phyloP scores from a whole-genome alignment of 495 filamentous ascomycete genomes.

The Lepraria neglecta region DNA sequence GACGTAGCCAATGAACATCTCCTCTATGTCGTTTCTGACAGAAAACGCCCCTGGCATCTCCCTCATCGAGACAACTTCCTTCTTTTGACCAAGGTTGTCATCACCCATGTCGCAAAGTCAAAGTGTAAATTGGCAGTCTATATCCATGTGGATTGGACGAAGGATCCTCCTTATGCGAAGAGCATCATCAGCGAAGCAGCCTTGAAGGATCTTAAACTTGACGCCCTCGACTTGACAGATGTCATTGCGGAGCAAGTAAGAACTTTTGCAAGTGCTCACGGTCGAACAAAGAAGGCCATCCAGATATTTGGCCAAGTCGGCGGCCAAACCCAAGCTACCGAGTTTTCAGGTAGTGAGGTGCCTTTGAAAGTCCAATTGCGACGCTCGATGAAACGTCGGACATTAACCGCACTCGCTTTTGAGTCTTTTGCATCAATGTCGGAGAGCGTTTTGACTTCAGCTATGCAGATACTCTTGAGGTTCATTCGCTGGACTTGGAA shows the following conservation, averaged over 20 bases:
- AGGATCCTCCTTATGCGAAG: conserved; percentile 44
- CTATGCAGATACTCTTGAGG: conserved; percentile 68
- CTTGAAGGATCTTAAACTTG: conserved; percentile 68
- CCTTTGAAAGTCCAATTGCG: conserved; percentile 38
- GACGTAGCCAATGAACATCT: conserved; percentile 91
- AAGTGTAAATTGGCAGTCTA: conserved; percentile 88
- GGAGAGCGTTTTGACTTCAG: conserved; percentile 61
- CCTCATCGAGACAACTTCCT: conserved; percentile 73
- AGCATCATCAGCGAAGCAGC: conserved; percentile 72
- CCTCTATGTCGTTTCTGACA: conserved; percentile 88
- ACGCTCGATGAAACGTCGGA: conserved; percentile 60
- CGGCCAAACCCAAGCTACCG: conserved; percentile 57
- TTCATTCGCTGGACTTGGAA: conserved; percentile 58
- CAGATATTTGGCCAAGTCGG: conserved; percentile 85
- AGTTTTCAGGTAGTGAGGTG: conserved; percentile 49
- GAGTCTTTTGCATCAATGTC: conserved; percentile 62
- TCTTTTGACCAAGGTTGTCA: conserved; percentile 83
- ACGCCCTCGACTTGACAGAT: conserved; percentile 79
- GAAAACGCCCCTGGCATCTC: conserved; percentile 84
- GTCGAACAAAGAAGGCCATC: conserved; percentile 83
- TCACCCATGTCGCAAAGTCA: conserved; percentile 85
- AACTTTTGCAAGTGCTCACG: conserved; percentile 64
- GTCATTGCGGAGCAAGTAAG: conserved; percentile 82
- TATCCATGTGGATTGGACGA: conserved; percentile 79
- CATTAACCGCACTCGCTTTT: conserved; percentile 59